Conservation (phyloP, 345 rosid genomes). For the Melaleuca alternifolia region DNA sequence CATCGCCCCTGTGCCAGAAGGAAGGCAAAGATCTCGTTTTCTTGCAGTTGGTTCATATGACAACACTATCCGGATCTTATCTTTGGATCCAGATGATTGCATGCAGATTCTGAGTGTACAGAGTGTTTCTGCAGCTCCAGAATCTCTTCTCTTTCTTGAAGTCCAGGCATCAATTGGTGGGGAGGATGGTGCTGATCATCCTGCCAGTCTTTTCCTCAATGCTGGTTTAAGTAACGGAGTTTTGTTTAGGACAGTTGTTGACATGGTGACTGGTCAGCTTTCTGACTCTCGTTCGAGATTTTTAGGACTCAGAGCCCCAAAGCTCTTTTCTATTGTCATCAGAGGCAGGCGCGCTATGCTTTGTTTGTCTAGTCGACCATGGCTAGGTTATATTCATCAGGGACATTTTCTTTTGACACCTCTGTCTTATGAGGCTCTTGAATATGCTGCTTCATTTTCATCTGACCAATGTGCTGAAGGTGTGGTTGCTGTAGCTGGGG, state of each 20-base stretch:
- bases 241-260: conserved; percentile 89
- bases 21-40: conserved; percentile 94
- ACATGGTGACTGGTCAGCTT: conserved; percentile 97
- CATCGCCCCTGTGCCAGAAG: conserved; percentile 99
- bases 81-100: conserved; percentile 97
- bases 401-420: conserved; percentile 92
- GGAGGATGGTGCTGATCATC: conserved; percentile 99
- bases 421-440: conserved; percentile 92
- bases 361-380: conserved; percentile 92
- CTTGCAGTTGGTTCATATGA: conserved; percentile 98
- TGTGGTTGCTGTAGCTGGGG: conserved; percentile 94
- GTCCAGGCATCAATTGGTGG: conserved; percentile 95
- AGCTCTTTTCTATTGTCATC: conserved; percentile 69
- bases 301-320: conserved; percentile 87
- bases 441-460: conserved; percentile 92
- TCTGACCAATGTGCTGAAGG: conserved; percentile 99
- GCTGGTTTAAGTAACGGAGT: conserved; percentile 95
- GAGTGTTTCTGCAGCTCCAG: conserved; percentile 96
- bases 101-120: conserved; percentile 94
- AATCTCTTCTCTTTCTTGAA: conserved; percentile 95
- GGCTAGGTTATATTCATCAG: conserved; percentile 98
- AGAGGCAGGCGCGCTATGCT: conserved; percentile 94
- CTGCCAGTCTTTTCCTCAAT: conserved; percentile 93
- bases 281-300: conserved; percentile 96
- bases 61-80: conserved; percentile 78